A percentile compares a stretch with the other conserved stretches of the same genome.
These are phyloP conservation scores for Daldinia sp. DNA, from an alignment of 2,329 filamentous ascomycete genomes.

Conservation along the genomic window DNA sequence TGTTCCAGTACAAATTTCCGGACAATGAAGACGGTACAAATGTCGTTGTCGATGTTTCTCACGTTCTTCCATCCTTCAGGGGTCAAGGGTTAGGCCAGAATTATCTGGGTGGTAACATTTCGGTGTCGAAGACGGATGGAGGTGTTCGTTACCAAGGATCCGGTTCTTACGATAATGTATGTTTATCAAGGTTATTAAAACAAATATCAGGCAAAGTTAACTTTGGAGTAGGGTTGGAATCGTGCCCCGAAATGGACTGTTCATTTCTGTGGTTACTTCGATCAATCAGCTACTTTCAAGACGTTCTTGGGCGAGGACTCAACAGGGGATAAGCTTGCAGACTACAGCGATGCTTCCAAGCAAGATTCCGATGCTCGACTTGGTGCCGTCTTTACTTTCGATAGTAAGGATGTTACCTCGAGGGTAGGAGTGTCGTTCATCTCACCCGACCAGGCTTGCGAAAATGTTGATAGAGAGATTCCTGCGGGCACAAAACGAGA, in stretches of 20 bases:
- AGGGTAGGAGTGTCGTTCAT: constrained; percentile 74
- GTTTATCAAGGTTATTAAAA: constrained; percentile 20
- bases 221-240: constrained; percentile 64
- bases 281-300: constrained; percentile 54
- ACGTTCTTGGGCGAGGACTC: constrained; percentile 53
- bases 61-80: constrained; percentile 69
- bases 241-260: constrained; percentile 68
- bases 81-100: constrained; percentile 68
- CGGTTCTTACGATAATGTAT: constrained; percentile 69
- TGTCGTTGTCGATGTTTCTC: constrained; percentile 70
- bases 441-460: constrained; percentile 67
- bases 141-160: constrained; percentile 63
- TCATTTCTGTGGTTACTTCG: constrained; percentile 70
- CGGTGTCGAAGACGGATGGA: constrained; percentile 54
- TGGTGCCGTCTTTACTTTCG: constrained; percentile 64
- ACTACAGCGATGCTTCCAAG: constrained; percentile 46
- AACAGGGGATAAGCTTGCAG: constrained; percentile 43
- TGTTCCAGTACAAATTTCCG: constrained; percentile 70
- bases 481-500: constrained; percentile 53
- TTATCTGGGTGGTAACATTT: constrained; percentile 68
- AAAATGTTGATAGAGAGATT: constrained; percentile 65
- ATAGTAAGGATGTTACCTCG: constrained; percentile 57
- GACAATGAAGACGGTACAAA: constrained; percentile 49
- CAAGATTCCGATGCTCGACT: constrained; percentile 53
- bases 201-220: constrained; percentile 5